Base-by-base conservation (phyloP, 2,329 filamentous ascomycete species). In the Neofusicoccum parvum region DNA sequence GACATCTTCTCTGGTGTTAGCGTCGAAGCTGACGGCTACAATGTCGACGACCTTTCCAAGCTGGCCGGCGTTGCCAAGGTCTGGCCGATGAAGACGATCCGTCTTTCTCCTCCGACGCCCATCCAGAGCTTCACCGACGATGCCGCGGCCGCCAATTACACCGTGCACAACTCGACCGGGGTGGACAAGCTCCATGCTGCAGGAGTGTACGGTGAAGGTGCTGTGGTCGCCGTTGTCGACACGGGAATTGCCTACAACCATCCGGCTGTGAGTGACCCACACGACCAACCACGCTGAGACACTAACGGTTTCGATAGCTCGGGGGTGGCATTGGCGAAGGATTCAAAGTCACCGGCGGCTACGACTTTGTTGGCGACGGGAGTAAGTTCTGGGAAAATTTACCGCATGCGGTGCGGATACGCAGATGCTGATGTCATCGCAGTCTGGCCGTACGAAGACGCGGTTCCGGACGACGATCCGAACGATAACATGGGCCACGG, bases 291-390 rank as follows among this genome's bases (percentile, higher is more conserved):
- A 60, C 54, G 88, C 90, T 71, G 89, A 89, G 71, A 81, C 78
- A 0, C 87, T 90, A 70, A 85, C 87, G 1, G 85, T n/a, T 11
- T 17, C 27, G 23, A 11, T 12, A 86, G 34, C 82, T 90, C 0
- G 88, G 88, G 41, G 87, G 86, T 53, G 87, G 87, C 70, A 89
- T 89, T 71, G 88, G 88, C 1, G 70, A 79, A 1, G 85, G 82
- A 12, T 89, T 83, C 69, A 78, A 88, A 46, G 85, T 90, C 17
- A 79, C 81, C 3, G 84, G 82, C 66, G 88, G 88, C 17, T 79
- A 79, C 41, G 86, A 88, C 68, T 78, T 88, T 48, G 83, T 88
- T 17, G 87, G 86, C 17, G 85, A 89, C 64, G 77, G 76, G 62
- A 76, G 73, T 32, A 68, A 66, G 45, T 67, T 67, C 20, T 76